Base-by-base conservation (phyloP, 257 asterid genomes). In the Sherardia arvensis region DNA sequence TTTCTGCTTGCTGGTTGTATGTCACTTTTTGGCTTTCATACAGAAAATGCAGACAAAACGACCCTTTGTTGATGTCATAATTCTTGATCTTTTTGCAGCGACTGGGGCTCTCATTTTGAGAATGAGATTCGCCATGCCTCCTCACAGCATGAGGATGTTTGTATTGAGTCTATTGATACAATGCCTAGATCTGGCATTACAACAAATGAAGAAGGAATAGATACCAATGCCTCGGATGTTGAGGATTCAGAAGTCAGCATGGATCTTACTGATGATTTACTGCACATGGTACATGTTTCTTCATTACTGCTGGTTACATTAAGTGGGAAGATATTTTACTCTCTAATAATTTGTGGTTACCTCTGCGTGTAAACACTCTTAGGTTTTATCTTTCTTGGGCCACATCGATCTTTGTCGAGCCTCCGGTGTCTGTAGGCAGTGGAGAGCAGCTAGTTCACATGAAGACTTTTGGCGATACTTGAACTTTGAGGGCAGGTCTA, bases 241-340 rank as follows among this genome's bases (percentile, higher is more conserved):
- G 97, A 83, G 65, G 89, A 81, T 75, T 73, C 69, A 5, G 95
- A 80, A 65, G 83, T 85, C 69, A 85, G 88, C 66, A 90, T 93
- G 96, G 97, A 93, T 85, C 97, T 93, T 72, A 87, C 96, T 11
- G 97, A 87, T 70, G 99, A 93, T 81, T 86, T 93, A 69, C 68
- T 93, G 74, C 99, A 93, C 67, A 87, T 90, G 99, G 99, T 93
- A 83, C 56, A 26, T 57, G 29, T 57, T 36, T 67, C 22, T 15
- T 57, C 59, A 34, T 51, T 38, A 21, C 40, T 43, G 22, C 33
- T 9, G 7, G 36, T 63, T 10, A 45, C 14, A 36, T 36, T 7
- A 18, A 34, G 34, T 28, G 10, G 6, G 12, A 29, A 23, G 9
- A 15, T n/a, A 34, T 65, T 57, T 45, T 30, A 26, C 26, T 23